phyloP scores from a whole-genome alignment of 495 filamentous ascomycete genomes.

The Trichoderma erinaceum region DNA sequence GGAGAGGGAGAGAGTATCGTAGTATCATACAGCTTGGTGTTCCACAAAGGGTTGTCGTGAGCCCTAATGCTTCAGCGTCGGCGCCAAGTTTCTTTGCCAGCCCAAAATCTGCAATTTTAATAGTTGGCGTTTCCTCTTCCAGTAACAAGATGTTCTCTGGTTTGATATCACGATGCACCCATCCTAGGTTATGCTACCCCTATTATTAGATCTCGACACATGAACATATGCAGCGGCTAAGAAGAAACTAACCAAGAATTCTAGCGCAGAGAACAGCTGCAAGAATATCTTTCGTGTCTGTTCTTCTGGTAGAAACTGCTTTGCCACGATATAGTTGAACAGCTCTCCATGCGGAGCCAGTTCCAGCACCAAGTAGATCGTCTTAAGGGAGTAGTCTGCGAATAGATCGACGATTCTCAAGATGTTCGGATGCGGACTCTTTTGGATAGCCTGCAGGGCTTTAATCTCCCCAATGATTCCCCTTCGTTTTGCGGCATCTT shows the following conservation, averaged over 20 bases:
- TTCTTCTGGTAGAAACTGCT: slow-evolving; percentile 73
- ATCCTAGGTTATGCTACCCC: slow-evolving; percentile 83
- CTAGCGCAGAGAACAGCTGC: slow-evolving; percentile 90
- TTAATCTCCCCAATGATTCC: slow-evolving; percentile 90
- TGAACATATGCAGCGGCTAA: neutral
- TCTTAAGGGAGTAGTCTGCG: slow-evolving; percentile 72
- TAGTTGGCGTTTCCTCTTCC: slow-evolving; percentile 64
- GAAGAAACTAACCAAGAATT: slow-evolving; percentile 71
- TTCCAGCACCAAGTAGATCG: slow-evolving; percentile 80
- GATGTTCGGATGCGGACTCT: slow-evolving; percentile 66
- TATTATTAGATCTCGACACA: slow-evolving; percentile 30
- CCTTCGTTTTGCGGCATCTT: slow-evolving; percentile 73
- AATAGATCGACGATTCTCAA: slow-evolving; percentile 92
- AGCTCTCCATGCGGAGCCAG: slow-evolving; percentile 87
- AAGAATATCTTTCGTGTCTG: slow-evolving; percentile 81
- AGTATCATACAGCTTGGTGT: slow-evolving; percentile 59
- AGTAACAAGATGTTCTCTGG: slow-evolving; percentile 92
- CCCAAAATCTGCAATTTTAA: slow-evolving; percentile 95
- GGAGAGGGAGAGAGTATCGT: neutral
- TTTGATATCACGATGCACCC: slow-evolving; percentile 97
- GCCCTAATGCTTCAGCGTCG: slow-evolving; percentile 64
- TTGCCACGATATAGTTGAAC: slow-evolving; percentile 87
- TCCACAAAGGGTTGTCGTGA: slow-evolving; percentile 94
- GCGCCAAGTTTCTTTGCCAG: slow-evolving; percentile 91
- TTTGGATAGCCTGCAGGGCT: slow-evolving; percentile 86